Percentiles rank a stretch among this genome's conserved stretches.
These are phyloP conservation scores for Xylariaceae sp. DNA, from an alignment of 2,329 filamentous ascomycete genomes.

Conservation along the genomic window DNA sequence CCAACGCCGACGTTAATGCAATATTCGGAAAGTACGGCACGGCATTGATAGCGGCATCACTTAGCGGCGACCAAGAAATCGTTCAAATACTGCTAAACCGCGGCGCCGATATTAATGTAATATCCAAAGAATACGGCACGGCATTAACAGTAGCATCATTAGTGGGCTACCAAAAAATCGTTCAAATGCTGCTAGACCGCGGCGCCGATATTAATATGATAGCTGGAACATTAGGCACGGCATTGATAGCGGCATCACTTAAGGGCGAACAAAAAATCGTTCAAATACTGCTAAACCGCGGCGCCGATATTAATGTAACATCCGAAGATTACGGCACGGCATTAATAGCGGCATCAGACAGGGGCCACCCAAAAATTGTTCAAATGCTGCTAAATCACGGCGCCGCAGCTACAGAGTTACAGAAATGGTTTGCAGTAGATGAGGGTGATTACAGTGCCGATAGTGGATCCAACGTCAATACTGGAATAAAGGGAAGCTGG, in stretches of 20 bases:
- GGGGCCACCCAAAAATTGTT: background rate
- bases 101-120: background rate
- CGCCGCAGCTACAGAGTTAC: too few relatives aligned
- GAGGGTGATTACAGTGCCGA: too few relatives aligned
- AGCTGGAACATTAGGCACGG: background rate
- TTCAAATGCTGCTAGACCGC: constrained; percentile 1
- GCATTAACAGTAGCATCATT: background rate
- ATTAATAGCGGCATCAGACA: background rate
- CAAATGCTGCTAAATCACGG: background rate
- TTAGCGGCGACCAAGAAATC: background rate
- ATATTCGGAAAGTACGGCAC: background rate
- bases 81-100: constrained; percentile 2
- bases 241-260: background rate
- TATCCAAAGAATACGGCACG: background rate
- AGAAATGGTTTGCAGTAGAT: too few relatives aligned
- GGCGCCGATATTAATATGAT: background rate
- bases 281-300: background rate
- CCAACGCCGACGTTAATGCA: background rate
- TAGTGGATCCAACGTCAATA: too few relatives aligned
- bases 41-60: background rate
- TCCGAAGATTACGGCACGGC: background rate
- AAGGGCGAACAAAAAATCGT: background rate
- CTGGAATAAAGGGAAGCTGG: too few relatives aligned
- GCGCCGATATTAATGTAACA: background rate
- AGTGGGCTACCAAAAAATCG: background rate